Evolutionary conservation across 1,139 yeast species (phyloP).

Genomic region (Scheffersomyces parashehatae): DNA sequence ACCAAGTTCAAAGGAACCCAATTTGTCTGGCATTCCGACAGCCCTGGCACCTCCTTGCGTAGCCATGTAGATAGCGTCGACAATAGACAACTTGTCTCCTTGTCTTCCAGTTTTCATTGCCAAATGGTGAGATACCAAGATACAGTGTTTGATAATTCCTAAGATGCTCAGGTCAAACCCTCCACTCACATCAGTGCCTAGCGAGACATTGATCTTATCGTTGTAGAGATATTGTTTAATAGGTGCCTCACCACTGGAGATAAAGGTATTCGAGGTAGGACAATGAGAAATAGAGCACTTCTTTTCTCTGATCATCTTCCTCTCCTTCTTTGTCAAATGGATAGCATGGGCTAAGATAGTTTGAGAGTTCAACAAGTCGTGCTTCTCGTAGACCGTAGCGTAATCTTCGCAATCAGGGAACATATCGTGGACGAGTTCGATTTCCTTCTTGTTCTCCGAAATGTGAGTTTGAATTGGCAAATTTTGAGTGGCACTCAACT

Average conservation of each 20-base stretch:
- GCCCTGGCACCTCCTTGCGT: slow-evolving; percentile 91
- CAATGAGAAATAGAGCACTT: slow-evolving; percentile 86
- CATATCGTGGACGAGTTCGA: slow-evolving; percentile 68
- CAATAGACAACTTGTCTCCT: slow-evolving; percentile 56
- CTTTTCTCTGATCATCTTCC: slow-evolving; percentile 51
- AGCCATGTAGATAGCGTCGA: slow-evolving; percentile 77
- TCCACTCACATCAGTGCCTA: slow-evolving; percentile 93
- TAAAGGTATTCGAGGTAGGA: slow-evolving; percentile 86
- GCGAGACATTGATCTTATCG: slow-evolving; percentile 69
- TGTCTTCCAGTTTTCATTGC: slow-evolving; percentile 55
- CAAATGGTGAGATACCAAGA: slow-evolving; percentile 80
- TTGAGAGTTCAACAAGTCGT: slow-evolving; percentile 56
- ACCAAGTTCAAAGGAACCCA: slow-evolving; percentile 77
- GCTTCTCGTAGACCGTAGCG: slow-evolving; percentile 74
- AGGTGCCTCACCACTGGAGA: slow-evolving; percentile 91
- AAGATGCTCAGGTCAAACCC: slow-evolving; percentile 84
- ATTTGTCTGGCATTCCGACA: slow-evolving; percentile 52
- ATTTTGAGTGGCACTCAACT: slow-evolving; percentile 45
- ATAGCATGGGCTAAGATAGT: slow-evolving; percentile 91
- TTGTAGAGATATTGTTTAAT: slow-evolving; percentile 64
- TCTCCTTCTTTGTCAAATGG: slow-evolving; percentile 68
- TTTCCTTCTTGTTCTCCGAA: slow-evolving; percentile 75
- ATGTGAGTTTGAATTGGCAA: slow-evolving; percentile 89
- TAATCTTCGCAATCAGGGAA: slow-evolving; percentile 74
- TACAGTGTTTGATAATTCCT: slow-evolving; percentile 73